Evolutionary conservation across 2,329 filamentous ascomycete genomes (phyloP).

Genomic region (Colletotrichum endophyticum): DNA sequence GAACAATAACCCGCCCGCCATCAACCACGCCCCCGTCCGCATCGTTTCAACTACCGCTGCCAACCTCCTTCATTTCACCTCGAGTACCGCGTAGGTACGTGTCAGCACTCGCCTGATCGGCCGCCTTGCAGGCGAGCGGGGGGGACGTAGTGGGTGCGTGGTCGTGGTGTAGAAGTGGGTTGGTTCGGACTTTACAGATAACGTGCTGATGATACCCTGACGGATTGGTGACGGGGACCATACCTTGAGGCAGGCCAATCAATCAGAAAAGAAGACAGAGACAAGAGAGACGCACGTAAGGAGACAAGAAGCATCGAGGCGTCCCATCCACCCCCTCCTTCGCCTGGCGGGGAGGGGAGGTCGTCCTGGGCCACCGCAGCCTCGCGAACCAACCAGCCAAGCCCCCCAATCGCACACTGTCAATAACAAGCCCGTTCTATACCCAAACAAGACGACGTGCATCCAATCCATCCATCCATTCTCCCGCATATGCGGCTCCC

Average conservation of each 20-base stretch:
- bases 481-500: constrained; percentile 11
- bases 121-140: neutral
- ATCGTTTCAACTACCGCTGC: neutral
- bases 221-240: neutral
- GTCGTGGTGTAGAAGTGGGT: neutral
- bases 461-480: neutral
- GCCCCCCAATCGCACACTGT: neutral
- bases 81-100: neutral
- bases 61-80: neutral
- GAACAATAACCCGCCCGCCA: neutral
- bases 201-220: neutral
- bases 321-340: neutral
- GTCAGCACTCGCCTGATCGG: neutral
- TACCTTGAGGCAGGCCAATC: neutral
- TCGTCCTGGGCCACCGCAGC: neutral
- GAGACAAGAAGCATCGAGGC: neutral
- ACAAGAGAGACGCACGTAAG: neutral
- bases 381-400: neutral
- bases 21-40: neutral
- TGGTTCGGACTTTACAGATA: neutral
- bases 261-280: neutral
- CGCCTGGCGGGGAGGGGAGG: neutral
- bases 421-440: neutral
- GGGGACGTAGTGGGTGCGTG: neutral
- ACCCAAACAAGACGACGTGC: constrained; percentile 6